Percentiles rank a stretch among this genome's conserved stretches.
These are phyloP conservation scores for Lenzites betulinus DNA, from an alignment of 768 basidiomycete genomes.

Conservation along the genomic window DNA sequence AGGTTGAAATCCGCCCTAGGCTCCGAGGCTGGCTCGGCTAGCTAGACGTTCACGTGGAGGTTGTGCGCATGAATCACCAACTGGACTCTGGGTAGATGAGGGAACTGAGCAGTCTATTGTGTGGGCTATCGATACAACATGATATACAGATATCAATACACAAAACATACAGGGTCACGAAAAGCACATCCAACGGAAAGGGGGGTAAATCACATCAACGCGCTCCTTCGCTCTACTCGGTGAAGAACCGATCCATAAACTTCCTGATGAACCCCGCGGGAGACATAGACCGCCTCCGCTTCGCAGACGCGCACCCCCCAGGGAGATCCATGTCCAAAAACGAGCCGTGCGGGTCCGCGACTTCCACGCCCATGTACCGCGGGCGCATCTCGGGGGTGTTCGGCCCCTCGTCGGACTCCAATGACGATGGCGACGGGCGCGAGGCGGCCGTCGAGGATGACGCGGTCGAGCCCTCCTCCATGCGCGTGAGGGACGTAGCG, in stretches of 20 bases:
- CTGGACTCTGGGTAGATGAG: no score
- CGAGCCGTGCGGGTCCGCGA: neutral
- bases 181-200: neutral
- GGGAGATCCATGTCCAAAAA: neutral
- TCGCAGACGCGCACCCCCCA: neutral
- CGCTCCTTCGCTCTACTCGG: constrained; percentile 1
- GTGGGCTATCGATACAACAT: no score
- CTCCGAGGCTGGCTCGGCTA: no score
- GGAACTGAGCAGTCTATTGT: no score
- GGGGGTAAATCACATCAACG: no score
- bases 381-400: constrained; percentile 12
- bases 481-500: neutral
- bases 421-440: neutral
- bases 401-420: constrained; percentile 1
- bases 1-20: no score
- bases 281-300: constrained; percentile 4
- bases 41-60: no score
- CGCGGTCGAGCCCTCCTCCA: neutral
- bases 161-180: no score
- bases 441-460: no score
- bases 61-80: no score
- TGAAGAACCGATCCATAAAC: constrained; percentile 24
- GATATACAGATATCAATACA: neutral
- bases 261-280: constrained; percentile 19
- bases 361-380: constrained; percentile 6